Percentiles rank a stretch among this genome's conserved stretches.
Evolutionary conservation across 1,284 basidiomycete genomes (phyloP).

Genomic region (Pseudozyma tsukubaensis): DNA sequence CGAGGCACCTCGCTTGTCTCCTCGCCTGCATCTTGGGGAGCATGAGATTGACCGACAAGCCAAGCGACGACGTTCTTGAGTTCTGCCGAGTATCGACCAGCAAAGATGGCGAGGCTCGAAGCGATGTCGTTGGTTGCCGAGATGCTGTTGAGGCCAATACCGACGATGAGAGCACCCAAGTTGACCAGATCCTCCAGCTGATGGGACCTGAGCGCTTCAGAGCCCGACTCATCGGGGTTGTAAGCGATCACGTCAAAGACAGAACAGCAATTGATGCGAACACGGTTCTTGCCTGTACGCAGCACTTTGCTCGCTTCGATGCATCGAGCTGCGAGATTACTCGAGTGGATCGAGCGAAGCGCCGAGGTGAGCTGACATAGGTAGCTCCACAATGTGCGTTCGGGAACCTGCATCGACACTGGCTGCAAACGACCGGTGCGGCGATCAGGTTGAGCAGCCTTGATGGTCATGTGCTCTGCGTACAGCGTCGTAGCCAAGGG

Average conservation of each 20-base stretch:
- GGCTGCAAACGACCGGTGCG: slow-evolving; percentile 64
- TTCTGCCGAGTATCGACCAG: slow-evolving; percentile 81
- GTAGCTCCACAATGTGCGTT: slow-evolving; percentile 93
- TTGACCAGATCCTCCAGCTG: slow-evolving; percentile 87
- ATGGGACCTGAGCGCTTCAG: slow-evolving; percentile 46
- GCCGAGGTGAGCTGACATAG: slow-evolving; percentile 89
- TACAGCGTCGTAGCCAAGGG: slow-evolving; percentile 85
- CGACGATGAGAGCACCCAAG: slow-evolving; percentile 86
- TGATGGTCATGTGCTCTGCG: slow-evolving; percentile 74
- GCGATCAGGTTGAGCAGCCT: slow-evolving; percentile 68
- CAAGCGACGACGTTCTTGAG: slow-evolving; percentile 83
- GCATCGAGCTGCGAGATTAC: slow-evolving; percentile 82
- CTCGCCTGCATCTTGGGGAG: slow-evolving; percentile 16
- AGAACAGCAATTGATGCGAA: slow-evolving; percentile 61
- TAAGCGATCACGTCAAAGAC: slow-evolving; percentile 66
- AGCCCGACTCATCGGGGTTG: slow-evolving; percentile 42
- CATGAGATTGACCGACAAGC: slow-evolving; percentile 73
- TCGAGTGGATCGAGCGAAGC: slow-evolving; percentile 85
- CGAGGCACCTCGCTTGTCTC: slow-evolving; percentile 66
- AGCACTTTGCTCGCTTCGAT: slow-evolving; percentile 90
- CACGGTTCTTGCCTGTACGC: slow-evolving; percentile 85
- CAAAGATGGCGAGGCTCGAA: slow-evolving; percentile 82
- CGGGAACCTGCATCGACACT: slow-evolving; percentile 73
- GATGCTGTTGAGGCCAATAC: slow-evolving; percentile 79
- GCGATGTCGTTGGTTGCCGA: slow-evolving; percentile 76